These are phyloP conservation scores for Leishmania amazonensis DNA, from an alignment of 208 protist species.

Conservation along the genomic window DNA sequence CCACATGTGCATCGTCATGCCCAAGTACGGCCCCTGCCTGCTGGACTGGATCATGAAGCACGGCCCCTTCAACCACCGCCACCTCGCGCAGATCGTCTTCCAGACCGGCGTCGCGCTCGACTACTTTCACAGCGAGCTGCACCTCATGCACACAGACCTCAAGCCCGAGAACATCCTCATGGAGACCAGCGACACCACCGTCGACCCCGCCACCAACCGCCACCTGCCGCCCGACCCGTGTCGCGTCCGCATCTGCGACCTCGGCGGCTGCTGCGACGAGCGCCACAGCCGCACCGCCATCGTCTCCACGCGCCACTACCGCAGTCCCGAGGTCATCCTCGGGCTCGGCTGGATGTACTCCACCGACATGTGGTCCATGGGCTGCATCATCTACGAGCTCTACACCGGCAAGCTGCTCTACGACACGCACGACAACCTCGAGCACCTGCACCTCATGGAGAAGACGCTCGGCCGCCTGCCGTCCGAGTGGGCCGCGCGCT, in stretches of 20 bases:
- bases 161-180: constrained; percentile 88
- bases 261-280: constrained; percentile 45
- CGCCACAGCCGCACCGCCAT: constrained; percentile 43
- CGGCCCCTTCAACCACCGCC: constrained; percentile 67
- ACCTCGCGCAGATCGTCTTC: constrained; percentile 81
- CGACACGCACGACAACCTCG: constrained; percentile 67
- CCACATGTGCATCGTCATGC: constrained; percentile 87
- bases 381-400: constrained; percentile 84
- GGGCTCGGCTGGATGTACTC: constrained; percentile 68
- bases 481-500: constrained; percentile 35
- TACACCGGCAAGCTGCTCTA: constrained; percentile 75
- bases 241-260: constrained; percentile 66
- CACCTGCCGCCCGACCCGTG: constrained; percentile 46
- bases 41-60: constrained; percentile 86
- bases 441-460: constrained; percentile 85
- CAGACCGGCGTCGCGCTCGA: constrained; percentile 72
- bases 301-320: constrained; percentile 58
- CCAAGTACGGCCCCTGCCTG: constrained; percentile 72
- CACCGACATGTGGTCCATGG: constrained; percentile 81
- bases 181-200: constrained; percentile 55
- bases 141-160: constrained; percentile 83
- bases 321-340: constrained; percentile 76
- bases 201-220: constrained; percentile 77
- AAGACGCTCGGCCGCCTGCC: constrained; percentile 68
- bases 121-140: constrained; percentile 77